phyloP scores from a whole-genome alignment of 2,329 filamentous ascomycete species.

The Geosmithia morbida region DNA sequence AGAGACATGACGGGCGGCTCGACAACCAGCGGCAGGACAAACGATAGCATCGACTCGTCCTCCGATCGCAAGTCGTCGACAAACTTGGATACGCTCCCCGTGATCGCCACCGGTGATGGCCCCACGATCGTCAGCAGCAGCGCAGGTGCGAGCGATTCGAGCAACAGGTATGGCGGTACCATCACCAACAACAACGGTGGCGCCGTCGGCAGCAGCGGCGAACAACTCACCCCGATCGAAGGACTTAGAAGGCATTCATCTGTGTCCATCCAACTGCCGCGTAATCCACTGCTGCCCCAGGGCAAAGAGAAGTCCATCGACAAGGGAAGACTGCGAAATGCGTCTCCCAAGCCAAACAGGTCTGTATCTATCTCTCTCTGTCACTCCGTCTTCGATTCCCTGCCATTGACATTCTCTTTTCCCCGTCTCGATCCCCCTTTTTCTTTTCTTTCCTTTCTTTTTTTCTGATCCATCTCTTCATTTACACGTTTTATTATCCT shows the following conservation, averaged over 20 bases:
- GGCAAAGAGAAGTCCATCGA: constrained; percentile 29
- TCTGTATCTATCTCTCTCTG: constrained; percentile 11
- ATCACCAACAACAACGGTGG: neutral
- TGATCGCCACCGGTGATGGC: too few relatives aligned
- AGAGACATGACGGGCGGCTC: constrained; percentile 6
- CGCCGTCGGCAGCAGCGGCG: neutral
- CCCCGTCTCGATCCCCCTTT: too few relatives aligned
- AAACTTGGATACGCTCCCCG: neutral
- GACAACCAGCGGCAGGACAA: constrained; percentile 1
- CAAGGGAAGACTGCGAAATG: constrained; percentile 22
- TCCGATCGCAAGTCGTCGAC: neutral
- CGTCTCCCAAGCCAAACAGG: constrained; percentile 34
- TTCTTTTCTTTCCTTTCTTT: neutral
- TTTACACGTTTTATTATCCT: neutral
- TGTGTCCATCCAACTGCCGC: constrained; percentile 27
- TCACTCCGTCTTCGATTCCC: too few relatives aligned
- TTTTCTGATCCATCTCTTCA: neutral
- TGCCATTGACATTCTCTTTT: too few relatives aligned
- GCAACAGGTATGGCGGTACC: neutral
- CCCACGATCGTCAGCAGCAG: neutral
- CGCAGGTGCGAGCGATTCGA: neutral
- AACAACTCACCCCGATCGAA: neutral
- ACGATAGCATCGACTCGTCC: constrained; percentile 2
- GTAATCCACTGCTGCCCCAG: constrained; percentile 30
- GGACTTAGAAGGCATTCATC: constrained; percentile 19